Base-by-base conservation (phyloP, 2,329 filamentous ascomycete genomes). In the Grosmannia serpens region DNA sequence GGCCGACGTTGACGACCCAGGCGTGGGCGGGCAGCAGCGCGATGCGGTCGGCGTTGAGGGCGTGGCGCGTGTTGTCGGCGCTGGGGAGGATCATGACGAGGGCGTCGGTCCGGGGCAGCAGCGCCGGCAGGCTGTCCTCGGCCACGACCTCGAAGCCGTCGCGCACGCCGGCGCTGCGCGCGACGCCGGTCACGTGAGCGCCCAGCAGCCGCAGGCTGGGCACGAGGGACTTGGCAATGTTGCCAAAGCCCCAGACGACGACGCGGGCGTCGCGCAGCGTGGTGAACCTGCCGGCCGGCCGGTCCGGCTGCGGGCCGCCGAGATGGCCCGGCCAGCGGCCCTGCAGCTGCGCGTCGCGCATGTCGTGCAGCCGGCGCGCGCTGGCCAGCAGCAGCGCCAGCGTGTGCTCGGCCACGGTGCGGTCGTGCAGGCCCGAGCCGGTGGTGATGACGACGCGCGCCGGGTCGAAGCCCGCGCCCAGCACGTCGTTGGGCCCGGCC, bases 131-230 rank as follows among this genome's bases (percentile, higher is more conserved):
- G 31, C 67, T 66, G 59, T 74, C 70, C 63, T 77, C 74, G 26
- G 65, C 61, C 49, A 70, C 70, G 26, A 78, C 71, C 65, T 76
- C 69, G 41, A 75, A 66, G 3, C 75, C 75, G 62, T 75, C 73
- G 53, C 84, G 74, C 17, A 86, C 79, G 10, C 84, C 83, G 0
- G 75, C 65, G 10, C 66, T 67, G 15, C 83, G 74, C 15, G 84
- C 84, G 1, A 87, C 68, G 56, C 84, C 84, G 41, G 68, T 73
- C 20, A 87, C 83, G 1, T 74, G 72, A 13, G 84, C 80, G 27
- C 84, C 84, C 11, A 78, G 70, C 1, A 65, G 65, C 1, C 66
- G 67, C 31, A 78, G 65, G 55, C 66, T 69, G 0, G 75, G 75
- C 7, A 72, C 66, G 27, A 78, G 70, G 0, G 65, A 67, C 69